Percentiles rank a stretch among this genome's conserved stretches.
Evolutionary conservation across 768 basidiomycete species (phyloP).

Genomic region (Kwoniella dejecticola): DNA sequence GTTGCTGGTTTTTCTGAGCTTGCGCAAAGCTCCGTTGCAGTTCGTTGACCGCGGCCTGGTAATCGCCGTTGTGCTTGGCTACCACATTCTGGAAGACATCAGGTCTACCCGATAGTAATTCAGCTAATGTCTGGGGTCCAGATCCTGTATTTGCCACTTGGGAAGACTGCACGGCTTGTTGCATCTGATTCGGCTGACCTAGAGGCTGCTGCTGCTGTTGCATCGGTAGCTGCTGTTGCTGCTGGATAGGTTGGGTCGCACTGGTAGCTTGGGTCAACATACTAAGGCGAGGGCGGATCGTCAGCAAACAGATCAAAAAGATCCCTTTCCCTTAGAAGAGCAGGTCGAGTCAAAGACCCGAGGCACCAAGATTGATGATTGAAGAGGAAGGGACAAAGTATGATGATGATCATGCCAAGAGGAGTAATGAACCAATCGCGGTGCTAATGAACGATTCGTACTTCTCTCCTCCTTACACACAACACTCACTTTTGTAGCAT

Average conservation of each 20-base stretch:
- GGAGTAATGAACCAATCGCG: too few relatives aligned
- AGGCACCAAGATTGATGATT: background rate
- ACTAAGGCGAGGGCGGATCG: conserved; percentile 1
- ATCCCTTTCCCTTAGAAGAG: background rate
- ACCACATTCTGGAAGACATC: conserved; percentile 8
- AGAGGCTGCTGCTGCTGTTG: conserved; percentile 23
- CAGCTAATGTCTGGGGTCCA: background rate
- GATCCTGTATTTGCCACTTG: conserved; percentile 7
- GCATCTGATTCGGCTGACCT: conserved; percentile 14
- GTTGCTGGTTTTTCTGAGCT: conserved; percentile 7
- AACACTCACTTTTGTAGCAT: conserved; percentile 36
- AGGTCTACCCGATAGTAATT: conserved; percentile 10
- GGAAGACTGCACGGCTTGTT: conserved; percentile 17
- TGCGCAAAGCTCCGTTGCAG: conserved; percentile 10
- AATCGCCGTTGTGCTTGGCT: conserved; percentile 13
- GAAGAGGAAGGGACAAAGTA: background rate
- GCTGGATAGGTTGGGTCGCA: conserved; percentile 5
- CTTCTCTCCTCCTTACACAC: too few relatives aligned
- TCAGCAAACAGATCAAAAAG: background rate
- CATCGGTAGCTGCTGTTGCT: conserved; percentile 19
- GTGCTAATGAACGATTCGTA: background rate
- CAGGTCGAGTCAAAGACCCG: background rate
- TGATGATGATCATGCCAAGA: too few relatives aligned
- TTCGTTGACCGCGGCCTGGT: conserved; percentile 14
- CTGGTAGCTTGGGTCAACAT: conserved; percentile 30